These are phyloP conservation scores for Phyllosticta citriasiana DNA, from an alignment of 2,329 filamentous ascomycete genomes.

Conservation along the genomic window DNA sequence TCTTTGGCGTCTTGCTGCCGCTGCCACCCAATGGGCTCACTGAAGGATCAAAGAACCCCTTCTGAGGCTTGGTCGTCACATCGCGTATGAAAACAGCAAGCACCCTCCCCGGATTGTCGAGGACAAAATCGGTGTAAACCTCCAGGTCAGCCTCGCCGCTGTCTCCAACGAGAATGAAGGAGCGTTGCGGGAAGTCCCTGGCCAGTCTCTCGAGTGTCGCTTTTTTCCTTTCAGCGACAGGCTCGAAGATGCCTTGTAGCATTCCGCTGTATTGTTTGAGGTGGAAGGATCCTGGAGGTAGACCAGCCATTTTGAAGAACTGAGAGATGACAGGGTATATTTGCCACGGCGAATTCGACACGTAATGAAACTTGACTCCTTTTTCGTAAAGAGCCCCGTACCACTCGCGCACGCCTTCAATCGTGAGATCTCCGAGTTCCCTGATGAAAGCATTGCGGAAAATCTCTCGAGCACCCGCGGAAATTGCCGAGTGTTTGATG, in stretches of 20 bases:
- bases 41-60: slow-evolving; percentile 69
- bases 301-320: slow-evolving; percentile 69
- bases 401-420: slow-evolving; percentile 86
- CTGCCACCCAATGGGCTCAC: slow-evolving; percentile 27
- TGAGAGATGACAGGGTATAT: slow-evolving; percentile 80
- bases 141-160: slow-evolving; percentile 95
- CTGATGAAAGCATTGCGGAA: slow-evolving; percentile 94
- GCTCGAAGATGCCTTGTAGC: slow-evolving; percentile 96
- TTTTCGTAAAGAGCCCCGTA: slow-evolving; percentile 67
- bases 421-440: slow-evolving; percentile 67
- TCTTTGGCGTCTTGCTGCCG: slow-evolving; percentile 18
- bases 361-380: slow-evolving; percentile 88
- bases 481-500: slow-evolving; percentile 89
- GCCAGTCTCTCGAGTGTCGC: slow-evolving; percentile 77
- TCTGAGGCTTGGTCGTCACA: slow-evolving; percentile 68
- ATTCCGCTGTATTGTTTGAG: slow-evolving; percentile 95
- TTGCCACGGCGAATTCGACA: slow-evolving; percentile 99
- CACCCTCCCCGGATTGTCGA: slow-evolving; percentile 73
- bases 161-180: slow-evolving; percentile 86
- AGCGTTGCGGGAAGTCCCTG: slow-evolving; percentile 77
- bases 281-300: slow-evolving; percentile 85
- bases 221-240: slow-evolving; percentile 90
- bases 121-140: slow-evolving; percentile 87
- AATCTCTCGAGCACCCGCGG: slow-evolving; percentile 78
- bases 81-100: slow-evolving; percentile 89